Base-by-base conservation (phyloP, 2,329 filamentous ascomycete species). In the Zasmidium angulare region DNA sequence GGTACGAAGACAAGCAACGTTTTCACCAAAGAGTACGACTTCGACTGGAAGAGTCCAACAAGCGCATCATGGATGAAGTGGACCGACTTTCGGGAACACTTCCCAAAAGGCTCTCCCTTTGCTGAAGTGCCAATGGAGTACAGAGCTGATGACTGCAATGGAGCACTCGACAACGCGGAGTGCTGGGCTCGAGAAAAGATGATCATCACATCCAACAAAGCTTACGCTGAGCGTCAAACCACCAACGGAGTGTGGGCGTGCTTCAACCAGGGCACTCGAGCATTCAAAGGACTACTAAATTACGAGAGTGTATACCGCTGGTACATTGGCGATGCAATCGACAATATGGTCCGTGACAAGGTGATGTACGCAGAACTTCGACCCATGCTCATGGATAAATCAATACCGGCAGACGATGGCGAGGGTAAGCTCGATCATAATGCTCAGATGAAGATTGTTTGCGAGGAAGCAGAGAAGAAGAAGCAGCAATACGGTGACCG, bases 311-410 rank as follows among this genome's bases (percentile, higher is more conserved):
- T 86, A 2, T 89, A 86, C 68, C 76, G 78, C 50, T 77, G 75
- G 70, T 90, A 90, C 66, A 88, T 86, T 1, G 75, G 77, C 10
- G 71, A 76, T 2, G 85, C 84, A 20, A 82, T 89, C 11, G 76
- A 86, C 58, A 82, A 85, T 60, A 86, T 90, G 71, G 81, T 85
- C 21, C 68, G 77, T 4, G 86, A 90, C 68, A 84, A 84, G 47
- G 86, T 90, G 63, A 87, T 88, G 74, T 90, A 89, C 66, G 87
- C 86, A 24, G 88, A 90, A 73, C 83, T 90, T 46, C 81, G 88
- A 24, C 87, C 86, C 2, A 90, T 89, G 74, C 85, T 90, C 47
- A 84, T 89, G 79, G 80, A 78, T 55, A 89, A 89, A 66, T 81
- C 82, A 46, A 81, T 90, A 7, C 86, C 82, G 60, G 78, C 70